A percentile compares a stretch with the other conserved stretches of the same genome.
Evolutionary conservation across 2,329 filamentous ascomycete species (phyloP).

Genomic region (Sclerotinia spermophila): DNA sequence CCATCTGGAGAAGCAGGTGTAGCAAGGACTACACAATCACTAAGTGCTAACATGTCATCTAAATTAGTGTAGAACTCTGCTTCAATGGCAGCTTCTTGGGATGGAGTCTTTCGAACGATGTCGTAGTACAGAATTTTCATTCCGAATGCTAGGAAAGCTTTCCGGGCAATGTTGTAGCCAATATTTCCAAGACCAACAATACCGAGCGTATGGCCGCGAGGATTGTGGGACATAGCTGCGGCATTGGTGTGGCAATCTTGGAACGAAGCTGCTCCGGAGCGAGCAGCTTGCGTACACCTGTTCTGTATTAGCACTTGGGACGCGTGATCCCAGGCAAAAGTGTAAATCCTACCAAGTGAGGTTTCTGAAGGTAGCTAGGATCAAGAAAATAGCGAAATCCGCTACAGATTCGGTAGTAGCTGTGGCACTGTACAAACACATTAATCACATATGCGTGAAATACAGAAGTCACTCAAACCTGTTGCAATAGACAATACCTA

Average conservation of each 20-base stretch:
- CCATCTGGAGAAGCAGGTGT: conserved; percentile 50
- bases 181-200: conserved; percentile 69
- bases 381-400: conserved; percentile 65
- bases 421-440: conserved; percentile 45
- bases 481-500: conserved; percentile 67
- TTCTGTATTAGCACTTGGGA: not conserved
- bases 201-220: conserved; percentile 57
- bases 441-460: not conserved
- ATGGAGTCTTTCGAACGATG: conserved; percentile 43
- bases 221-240: conserved; percentile 59
- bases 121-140: conserved; percentile 67
- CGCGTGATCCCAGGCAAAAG: not conserved
- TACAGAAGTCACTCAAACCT: conserved; percentile 30
- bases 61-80: conserved; percentile 52
- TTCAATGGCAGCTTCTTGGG: conserved; percentile 41
- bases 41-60: conserved; percentile 47
- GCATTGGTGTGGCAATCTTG: conserved; percentile 56
- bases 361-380: conserved; percentile 66
- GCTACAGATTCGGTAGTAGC: conserved; percentile 70
- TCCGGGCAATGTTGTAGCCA: conserved; percentile 58
- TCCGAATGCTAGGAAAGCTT: conserved; percentile 55
- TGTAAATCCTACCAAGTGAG: conserved; percentile 52
- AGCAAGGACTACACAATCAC: conserved; percentile 61
- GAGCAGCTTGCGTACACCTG: conserved; percentile 34
- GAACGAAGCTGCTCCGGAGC: conserved; percentile 42